Base-by-base conservation (phyloP, 495 filamentous ascomycete genomes). In the Talaromyces trachyspermus region DNA sequence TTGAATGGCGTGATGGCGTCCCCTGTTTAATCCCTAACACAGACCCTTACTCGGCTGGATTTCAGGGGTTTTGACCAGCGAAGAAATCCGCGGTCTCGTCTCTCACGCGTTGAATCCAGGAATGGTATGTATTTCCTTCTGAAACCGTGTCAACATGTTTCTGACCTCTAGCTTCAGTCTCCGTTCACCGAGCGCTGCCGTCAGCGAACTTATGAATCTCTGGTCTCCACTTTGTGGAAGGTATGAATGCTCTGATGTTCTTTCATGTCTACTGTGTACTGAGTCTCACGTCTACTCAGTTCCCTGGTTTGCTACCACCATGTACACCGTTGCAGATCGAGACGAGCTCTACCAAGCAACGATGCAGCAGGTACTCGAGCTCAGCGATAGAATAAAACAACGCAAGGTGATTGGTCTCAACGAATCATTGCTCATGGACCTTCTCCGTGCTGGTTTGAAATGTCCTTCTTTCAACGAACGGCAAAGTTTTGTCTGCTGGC, bases 201-300 rank as follows among this genome's bases (percentile, higher is more conserved):
- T 5, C 81, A 89, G 63, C 81, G 86, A 1, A 76, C 80, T 8
- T 90, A 79, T 51, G 87, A 92, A 66, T 82, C 74, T 30, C 72
- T 86, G 57, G 85, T 88, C 51, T 85, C 78, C 52, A 86, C 81
- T 0, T 65, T 92, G 42, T 75, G 76, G 55, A 92, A 90, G 70
- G 70, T 83, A 53, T 48, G 57, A 26, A 3, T 30, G 22, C 23
- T 39, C 26, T 18, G 12, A 12, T 44, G 32, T 22, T 29, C 44
- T 14, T 15, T 7, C 11, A 24, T 18, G 11, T 33, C 23, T 40
- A 37, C 17, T 30, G 52, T 49, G 43, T 48, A 33, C 45, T 25
- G 53, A 44, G 11, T 30, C 39, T 39, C 22, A 43, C 40, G 9
- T 45, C 20, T 14, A 27, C 32, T 17, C 40, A 80, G 78, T 83